A percentile compares a stretch with the other conserved stretches of the same genome.
Conservation (phyloP, 176 grass and related monocot genomes). For the Calamus simplicifolius region DNA sequence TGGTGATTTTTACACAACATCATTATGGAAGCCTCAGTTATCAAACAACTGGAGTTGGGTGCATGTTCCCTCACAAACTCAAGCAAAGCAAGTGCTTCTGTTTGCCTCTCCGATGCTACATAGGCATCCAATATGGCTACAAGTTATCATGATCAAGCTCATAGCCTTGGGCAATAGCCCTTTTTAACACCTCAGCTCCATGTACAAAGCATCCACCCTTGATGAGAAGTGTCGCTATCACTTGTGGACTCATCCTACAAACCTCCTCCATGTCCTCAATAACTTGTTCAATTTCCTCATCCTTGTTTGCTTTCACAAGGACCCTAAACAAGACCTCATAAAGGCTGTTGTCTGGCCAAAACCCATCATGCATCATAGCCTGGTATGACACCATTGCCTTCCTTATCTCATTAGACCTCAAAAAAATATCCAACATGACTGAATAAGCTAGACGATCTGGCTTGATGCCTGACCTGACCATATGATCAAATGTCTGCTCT, state of each 20-base stretch:
- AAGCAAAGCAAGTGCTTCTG: constrained; percentile 63
- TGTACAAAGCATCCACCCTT: constrained; percentile 55
- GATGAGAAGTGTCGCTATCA: constrained; percentile 50
- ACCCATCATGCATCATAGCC: constrained; percentile 59
- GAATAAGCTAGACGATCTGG: constrained; percentile 78
- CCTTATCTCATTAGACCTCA: constrained; percentile 51
- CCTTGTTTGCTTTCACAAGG: constrained; percentile 39
- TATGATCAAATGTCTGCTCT: constrained; percentile 48
- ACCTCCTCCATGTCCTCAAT: constrained; percentile 61
- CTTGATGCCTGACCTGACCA: constrained; percentile 65
- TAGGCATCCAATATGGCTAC: constrained; percentile 52
- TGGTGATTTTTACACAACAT: constrained; percentile 60
- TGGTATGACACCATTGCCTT: constrained; percentile 64
- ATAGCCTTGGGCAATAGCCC: constrained; percentile 47
- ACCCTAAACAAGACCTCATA: constrained; percentile 48
- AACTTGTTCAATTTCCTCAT: constrained; percentile 47
- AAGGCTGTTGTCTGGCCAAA: constrained; percentile 43
- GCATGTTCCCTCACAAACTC: constrained; percentile 44
- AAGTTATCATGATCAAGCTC: constrained; percentile 54
- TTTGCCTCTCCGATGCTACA: constrained; percentile 31
- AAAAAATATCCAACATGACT: constrained; percentile 71
- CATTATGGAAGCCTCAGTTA: constrained; percentile 70
- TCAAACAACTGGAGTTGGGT: constrained; percentile 37
- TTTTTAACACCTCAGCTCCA: constrained; percentile 60
- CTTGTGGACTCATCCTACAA: constrained; percentile 43